Evolutionary conservation across 345 rosid genomes (phyloP), one percentile per base, ranked within the genome.

Genomic region (Heritiera littoralis): DNA sequence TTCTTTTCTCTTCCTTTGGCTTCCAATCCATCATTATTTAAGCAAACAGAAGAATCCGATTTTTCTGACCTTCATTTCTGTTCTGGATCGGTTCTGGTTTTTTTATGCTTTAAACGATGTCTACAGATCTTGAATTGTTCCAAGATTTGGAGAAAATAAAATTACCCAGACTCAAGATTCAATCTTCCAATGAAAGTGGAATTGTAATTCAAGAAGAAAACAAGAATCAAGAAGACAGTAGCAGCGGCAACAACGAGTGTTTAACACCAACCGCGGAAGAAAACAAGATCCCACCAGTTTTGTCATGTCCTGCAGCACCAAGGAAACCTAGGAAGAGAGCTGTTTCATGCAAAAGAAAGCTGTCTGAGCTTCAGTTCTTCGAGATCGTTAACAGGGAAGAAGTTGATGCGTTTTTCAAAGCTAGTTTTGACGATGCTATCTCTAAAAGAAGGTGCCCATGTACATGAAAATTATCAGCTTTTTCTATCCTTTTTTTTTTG

Each of bases 241-340:
- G 58, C 1, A 54, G 54, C 54, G 1, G 58, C 1, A 54, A 13
- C 54, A 52, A n/a, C 58, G n/a, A 52, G 49, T 85, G 83, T 58
- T 59, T 17, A 35, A 85, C 87, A 1, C 87, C 87, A 6, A 82
- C 82, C 7, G 75, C 82, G 5, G 74, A 59, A 10, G 80, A 83
- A 49, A 56, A 46, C 77, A 73, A 77, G 77, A 85, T 85, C 72
- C 86, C 83, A 0, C 40, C 63, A 5, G 43, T 61, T 32, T 38
- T 78, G 40, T 13, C 59, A 71, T 85, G 86, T 74, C 88, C 86
- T 6, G 74, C 80, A 0, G 79, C 84, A 23, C 88, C 81, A 1
- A 30, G 23, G 55, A 85, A 83, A 58, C 81, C 80, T 3, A 77
- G n/a, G 75, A 77, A 30, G 67, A 68, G 40, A 35, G 32, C 41